Evolutionary conservation across 805 yeast species (phyloP).

Genomic region (Torulaspora maleeae): DNA sequence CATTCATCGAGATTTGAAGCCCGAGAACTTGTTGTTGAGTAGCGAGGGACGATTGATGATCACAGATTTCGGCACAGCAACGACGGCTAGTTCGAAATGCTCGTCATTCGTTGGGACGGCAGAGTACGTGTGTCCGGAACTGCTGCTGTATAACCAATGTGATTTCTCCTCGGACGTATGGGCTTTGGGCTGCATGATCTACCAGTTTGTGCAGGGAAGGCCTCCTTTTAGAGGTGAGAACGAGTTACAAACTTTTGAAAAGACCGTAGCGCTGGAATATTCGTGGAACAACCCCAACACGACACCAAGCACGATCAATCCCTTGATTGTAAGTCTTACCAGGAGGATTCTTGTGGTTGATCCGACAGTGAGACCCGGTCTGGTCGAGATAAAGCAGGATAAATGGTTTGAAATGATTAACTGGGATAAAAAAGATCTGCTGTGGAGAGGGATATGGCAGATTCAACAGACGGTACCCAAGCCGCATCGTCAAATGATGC

Average conservation of each 20-base stretch:
- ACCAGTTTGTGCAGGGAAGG: conserved; percentile 72
- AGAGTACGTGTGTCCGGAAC: conserved; percentile 91
- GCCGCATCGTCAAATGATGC: conserved; percentile 17
- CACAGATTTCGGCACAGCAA: conserved; percentile 97
- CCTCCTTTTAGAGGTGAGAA: conserved; percentile 89
- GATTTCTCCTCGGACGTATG: conserved; percentile 85
- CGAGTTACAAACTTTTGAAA: conserved; percentile 83
- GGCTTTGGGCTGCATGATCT: conserved; percentile 89
- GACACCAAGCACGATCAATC: conserved; percentile 39
- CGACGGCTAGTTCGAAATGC: conserved; percentile 6
- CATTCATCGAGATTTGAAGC: conserved; percentile 90
- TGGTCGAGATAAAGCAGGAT: conserved; percentile 57
- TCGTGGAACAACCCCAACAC: conserved; percentile 42
- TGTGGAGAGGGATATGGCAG: conserved; percentile 80
- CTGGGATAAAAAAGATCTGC: conserved; percentile 58
- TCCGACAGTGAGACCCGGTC: conserved; percentile 59
- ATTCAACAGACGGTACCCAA: conserved; percentile 21
- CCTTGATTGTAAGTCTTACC: conserved; percentile 60
- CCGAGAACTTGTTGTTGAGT: conserved; percentile 84
- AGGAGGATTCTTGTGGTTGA: conserved; percentile 62
- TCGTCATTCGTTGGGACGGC: conserved; percentile 97
- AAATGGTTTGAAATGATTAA: conserved; percentile 64
- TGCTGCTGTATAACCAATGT: conserved; percentile 69
- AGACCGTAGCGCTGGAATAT: conserved; percentile 74
- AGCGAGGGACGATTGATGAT: conserved; percentile 83